Conservation (phyloP, 148 eudicot species). For the Fallopia convolvulus region DNA sequence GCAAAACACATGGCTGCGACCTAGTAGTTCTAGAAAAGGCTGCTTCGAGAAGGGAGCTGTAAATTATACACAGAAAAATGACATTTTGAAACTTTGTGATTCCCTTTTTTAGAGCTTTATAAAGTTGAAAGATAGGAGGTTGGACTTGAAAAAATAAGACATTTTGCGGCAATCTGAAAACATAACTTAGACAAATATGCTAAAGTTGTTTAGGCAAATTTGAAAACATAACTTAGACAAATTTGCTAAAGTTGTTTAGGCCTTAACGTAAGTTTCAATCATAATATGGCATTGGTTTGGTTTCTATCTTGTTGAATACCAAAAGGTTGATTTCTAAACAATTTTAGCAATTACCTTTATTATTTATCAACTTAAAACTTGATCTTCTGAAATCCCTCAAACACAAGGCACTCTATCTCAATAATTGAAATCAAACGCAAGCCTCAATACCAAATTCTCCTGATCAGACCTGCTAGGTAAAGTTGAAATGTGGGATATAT, state of each 20-base stretch:
- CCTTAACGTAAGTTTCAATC: no score
- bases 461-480: no score
- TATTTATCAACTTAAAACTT: not conserved
- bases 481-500: no score
- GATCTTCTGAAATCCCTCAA: not conserved
- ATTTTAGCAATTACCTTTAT: not conserved
- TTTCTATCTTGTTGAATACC: not conserved
- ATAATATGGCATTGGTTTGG: not conserved
- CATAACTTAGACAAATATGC: no score
- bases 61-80: constrained; percentile 6
- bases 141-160: not conserved
- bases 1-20: not conserved
- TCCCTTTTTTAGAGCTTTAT: not conserved
- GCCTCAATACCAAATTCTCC: not conserved
- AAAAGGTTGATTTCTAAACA: not conserved
- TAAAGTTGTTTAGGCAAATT: no score
- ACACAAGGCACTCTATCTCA: not conserved
- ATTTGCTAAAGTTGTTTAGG: no score
- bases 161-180: not conserved
- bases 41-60: not conserved
- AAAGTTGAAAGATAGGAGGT: not conserved
- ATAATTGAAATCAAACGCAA: not conserved
- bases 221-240: not conserved
- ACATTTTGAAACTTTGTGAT: not conserved
- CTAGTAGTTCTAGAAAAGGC: not conserved